A percentile compares a stretch with the other conserved stretches of the same genome.
Evolutionary conservation across 2,329 filamentous ascomycete genomes (phyloP).

Genomic region (Trichophyton simii): DNA sequence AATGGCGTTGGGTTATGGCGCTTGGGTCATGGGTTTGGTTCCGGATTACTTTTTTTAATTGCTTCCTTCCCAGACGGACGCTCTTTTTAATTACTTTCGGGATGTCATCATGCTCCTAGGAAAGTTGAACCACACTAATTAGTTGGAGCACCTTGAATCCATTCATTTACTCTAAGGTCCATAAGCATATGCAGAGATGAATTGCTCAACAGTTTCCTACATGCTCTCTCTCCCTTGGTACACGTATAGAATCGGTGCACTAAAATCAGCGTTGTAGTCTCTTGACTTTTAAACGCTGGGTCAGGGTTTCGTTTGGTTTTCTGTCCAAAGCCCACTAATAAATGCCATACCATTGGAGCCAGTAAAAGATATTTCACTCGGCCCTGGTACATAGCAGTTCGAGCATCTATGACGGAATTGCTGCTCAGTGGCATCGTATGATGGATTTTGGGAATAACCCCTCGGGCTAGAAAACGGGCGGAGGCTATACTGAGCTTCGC

Average conservation of each 20-base stretch:
- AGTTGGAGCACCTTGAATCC: not conserved
- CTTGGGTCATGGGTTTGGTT: not conserved
- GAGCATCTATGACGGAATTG: not conserved
- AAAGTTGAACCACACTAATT: not conserved
- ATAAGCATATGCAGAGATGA: not conserved
- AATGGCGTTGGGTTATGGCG: constrained; percentile 2
- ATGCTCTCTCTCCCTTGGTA: no score
- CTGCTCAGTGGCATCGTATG: not conserved
- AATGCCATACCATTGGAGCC: no score
- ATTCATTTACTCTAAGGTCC: not conserved
- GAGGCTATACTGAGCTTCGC: no score
- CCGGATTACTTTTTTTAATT: not conserved
- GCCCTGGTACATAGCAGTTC: no score
- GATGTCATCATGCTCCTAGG: not conserved
- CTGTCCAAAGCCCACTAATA: no score
- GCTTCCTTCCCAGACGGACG: not conserved
- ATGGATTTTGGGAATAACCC: not conserved
- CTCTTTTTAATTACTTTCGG: not conserved
- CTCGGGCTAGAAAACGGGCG: not conserved
- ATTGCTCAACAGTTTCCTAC: no score
- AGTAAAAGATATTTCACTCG: no score
- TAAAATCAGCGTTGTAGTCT: no score
- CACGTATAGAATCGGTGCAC: no score
- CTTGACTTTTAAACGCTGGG: no score
- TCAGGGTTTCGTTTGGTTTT: no score